A percentile compares a stretch with the other conserved stretches of the same genome.
phyloP scores from a whole-genome alignment of 2,329 filamentous ascomycete species.

The Paraphaeosphaeria sporulosa region DNA sequence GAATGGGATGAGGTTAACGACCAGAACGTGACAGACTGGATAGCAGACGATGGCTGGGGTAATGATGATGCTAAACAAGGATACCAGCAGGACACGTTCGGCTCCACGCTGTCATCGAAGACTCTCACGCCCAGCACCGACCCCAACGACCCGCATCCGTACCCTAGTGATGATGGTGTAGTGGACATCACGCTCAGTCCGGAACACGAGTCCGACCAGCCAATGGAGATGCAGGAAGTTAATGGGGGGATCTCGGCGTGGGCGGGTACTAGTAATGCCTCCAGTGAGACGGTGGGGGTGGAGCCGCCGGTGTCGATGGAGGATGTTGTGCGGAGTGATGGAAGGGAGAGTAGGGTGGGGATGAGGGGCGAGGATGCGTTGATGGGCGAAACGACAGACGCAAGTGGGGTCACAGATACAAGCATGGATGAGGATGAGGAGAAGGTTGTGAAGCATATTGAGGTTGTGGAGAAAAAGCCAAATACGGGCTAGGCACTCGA shows the following conservation, averaged over 20 bases:
- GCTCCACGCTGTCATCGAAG: constrained; percentile 32
- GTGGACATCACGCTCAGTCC: constrained; percentile 16
- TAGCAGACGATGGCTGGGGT: constrained; percentile 29
- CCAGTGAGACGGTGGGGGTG: constrained; percentile 31
- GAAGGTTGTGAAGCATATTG: constrained; percentile 29
- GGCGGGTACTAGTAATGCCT: constrained; percentile 30
- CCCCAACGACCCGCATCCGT: not conserved
- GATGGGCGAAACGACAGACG: constrained; percentile 19
- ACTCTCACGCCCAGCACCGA: constrained; percentile 48
- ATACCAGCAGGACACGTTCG: constrained; percentile 18
- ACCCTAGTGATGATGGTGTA: constrained; percentile 23
- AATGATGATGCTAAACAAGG: constrained; percentile 27
- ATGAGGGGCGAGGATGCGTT: constrained; percentile 30
- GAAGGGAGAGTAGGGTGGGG: constrained; percentile 13
- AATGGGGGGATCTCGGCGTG: constrained; percentile 32
- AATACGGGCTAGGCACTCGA: too few relatives aligned
- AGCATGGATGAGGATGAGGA: constrained; percentile 12
- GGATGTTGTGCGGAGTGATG: constrained; percentile 16
- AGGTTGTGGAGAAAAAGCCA: constrained; percentile 32
- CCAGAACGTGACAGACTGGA: constrained; percentile 27
- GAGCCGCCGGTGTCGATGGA: constrained; percentile 29
- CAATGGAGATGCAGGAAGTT: constrained; percentile 37
- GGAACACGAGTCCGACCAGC: not conserved
- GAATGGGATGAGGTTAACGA: constrained; percentile 20
- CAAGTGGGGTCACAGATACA: too few relatives aligned